Base-by-base conservation (phyloP, 192 early-diverging fungal species). In the Coemansia sp. region DNA sequence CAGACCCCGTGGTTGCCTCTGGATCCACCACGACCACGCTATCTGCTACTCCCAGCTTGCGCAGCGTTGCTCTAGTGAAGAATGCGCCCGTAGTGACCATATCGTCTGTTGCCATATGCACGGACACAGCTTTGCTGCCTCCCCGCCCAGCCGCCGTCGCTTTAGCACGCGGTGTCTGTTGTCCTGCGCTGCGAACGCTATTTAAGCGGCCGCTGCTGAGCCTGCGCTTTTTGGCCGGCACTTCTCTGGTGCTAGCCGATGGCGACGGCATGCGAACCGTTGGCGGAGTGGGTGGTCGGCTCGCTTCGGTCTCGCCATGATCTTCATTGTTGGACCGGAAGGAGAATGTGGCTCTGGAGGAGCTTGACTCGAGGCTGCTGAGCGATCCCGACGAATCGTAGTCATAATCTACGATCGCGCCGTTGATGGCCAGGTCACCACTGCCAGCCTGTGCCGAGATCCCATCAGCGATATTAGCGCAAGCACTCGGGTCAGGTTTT, bases 51-150 rank as follows among this genome's bases (percentile, higher is more conserved):
- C 70, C 68, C 4, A 80, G 58, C n/a, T 70, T 60, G 22, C 68
- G 65, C 10, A 80, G 64, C 3, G 70, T 70, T 15, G 65, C 58
- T 39, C 78, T 72, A 3, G 78, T 80, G 33, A 76, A 31, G 42
- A 80, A 80, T 10, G 78, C 78, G 10, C 78, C 78, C 1, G 78
- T 80, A 9, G 78, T 75, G 2, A 72, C 34, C 19, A 75, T 52
- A n/a, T 59, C 56, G 19, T 18, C 32, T 7, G 32, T 26, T 22
- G 21, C 14, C 38, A 21, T 40, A 7, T 8, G n/a, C n/a, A n/a
- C n/a, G n/a, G n/a, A n/a, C n/a, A n/a, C n/a, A n/a, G n/a, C n/a
- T n/a, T n/a, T n/a, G n/a, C n/a, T n/a, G n/a, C n/a, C n/a, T n/a
- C n/a, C n/a, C n/a, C n/a, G n/a, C n/a, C n/a, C n/a, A n/a, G n/a